These are phyloP conservation scores for Circinella minor DNA, from an alignment of 371 early-diverging fungal genomes.

Conservation along the genomic window DNA sequence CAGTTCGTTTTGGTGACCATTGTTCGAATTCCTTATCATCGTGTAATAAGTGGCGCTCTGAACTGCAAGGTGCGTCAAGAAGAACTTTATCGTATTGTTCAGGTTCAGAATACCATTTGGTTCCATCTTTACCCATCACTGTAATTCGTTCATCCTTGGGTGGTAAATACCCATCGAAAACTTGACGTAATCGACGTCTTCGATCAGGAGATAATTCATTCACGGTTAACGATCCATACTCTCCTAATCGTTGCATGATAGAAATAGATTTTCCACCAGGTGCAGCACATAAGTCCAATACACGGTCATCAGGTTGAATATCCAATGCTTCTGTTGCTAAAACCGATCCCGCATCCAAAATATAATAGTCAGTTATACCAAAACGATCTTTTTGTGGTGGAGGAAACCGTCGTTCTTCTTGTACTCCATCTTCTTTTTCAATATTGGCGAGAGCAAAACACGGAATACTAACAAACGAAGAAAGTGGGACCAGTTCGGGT, in stretches of 20 bases:
- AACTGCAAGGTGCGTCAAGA: slow-evolving; percentile 84
- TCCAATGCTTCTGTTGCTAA: slow-evolving; percentile 65
- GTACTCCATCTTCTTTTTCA: no score
- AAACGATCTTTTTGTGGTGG: slow-evolving; percentile 32
- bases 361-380: slow-evolving; percentile 54
- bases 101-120: slow-evolving; percentile 45
- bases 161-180: slow-evolving; percentile 65
- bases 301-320: slow-evolving; percentile 68
- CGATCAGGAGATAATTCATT: slow-evolving; percentile 64
- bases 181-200: slow-evolving; percentile 54
- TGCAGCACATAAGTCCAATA: slow-evolving; percentile 83
- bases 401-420: slow-evolving; percentile 35
- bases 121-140: slow-evolving; percentile 64
- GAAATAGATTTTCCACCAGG: slow-evolving; percentile 75
- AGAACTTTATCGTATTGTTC: slow-evolving; percentile 68
- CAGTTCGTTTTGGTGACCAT: slow-evolving; percentile 60
- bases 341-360: slow-evolving; percentile 74
- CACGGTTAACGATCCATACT: slow-evolving; percentile 51
- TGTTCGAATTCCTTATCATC: slow-evolving; percentile 53
- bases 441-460: slow-evolving; percentile 38
- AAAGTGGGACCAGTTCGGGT: slow-evolving; percentile 24
- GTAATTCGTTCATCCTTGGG: slow-evolving; percentile 42
- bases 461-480: slow-evolving; percentile 35
- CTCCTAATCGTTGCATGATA: slow-evolving; percentile 55
- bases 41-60: slow-evolving; percentile 71